Evolutionary conservation across 2,329 filamentous ascomycete genomes (phyloP), one percentile per base, ranked within the genome.

Genomic region (Fusarium miscanthi): DNA sequence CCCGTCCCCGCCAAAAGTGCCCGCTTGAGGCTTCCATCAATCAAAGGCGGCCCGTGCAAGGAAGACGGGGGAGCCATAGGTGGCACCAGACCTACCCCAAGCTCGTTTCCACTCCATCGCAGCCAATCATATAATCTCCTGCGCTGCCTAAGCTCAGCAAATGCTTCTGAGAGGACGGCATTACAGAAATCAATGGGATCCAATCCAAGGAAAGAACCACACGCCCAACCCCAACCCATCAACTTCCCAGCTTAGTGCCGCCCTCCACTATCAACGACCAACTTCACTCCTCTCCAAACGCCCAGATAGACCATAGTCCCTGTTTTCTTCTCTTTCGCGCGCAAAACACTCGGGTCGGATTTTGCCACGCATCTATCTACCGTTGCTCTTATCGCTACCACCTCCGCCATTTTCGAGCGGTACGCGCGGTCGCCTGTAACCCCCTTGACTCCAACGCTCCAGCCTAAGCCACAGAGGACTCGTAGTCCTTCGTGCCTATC

Each of bases 111-210:
- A 48, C 61, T 68, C 66, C n/a, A n/a, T n/a, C 13, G 33, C 69
- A 71, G 70, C 80, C 80, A 81, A 81, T 81, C 77, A 80, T 78
- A 77, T 80, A 76, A 72, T 74, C 73, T 71, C 63, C 63, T 68
- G 25, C 37, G 19, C 25, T 60, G 31, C 73, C 69, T 67, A 65
- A 69, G 25, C 38, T 25, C n/a, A 59, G 54, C 21, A 31, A 66
- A 58, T 37, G 40, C 52, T 43, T 49, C 38, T 65, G 40, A 60
- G 46, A 58, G 65, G 56, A 58, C 31, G 41, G 41, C 73, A 66
- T 52, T 54, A 53, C 69, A 71, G 71, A 49, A 71, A 74, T 72
- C 57, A 62, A 57, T 70, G 51, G 57, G 61, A 60, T 63, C 45
- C 74, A 69, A 56, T 63, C 52, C 74, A 67, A 64, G 70, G 63